These are phyloP conservation scores for Aureobasidium sp. DNA, from an alignment of 2,329 filamentous ascomycete species.

Conservation along the genomic window DNA sequence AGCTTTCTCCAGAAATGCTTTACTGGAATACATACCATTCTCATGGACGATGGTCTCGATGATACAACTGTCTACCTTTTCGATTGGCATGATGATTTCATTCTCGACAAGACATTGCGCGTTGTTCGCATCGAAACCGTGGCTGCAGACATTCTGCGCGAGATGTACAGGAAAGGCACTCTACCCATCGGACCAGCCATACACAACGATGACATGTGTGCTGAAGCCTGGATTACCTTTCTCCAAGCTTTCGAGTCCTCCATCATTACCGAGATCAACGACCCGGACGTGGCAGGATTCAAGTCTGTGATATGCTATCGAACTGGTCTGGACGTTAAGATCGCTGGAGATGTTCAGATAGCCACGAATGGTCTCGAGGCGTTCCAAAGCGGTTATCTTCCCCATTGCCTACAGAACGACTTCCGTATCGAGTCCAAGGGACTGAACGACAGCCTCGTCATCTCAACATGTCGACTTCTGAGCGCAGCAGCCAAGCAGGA, in stretches of 20 bases:
- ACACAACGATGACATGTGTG: conserved; percentile 25
- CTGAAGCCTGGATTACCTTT: conserved; percentile 35
- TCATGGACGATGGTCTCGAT: conserved; percentile 69
- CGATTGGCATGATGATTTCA: conserved; percentile 58
- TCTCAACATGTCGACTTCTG: conserved; percentile 54
- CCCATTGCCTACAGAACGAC: conserved; percentile 29
- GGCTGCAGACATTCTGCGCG: conserved; percentile 54
- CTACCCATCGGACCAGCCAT: conserved; percentile 23
- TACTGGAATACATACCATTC: conserved; percentile 60
- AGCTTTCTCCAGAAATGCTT: conserved; percentile 58
- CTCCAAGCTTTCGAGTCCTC: conserved; percentile 42
- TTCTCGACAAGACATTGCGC: conserved; percentile 55
- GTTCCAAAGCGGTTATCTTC: conserved; percentile 35
- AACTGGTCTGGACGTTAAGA: conserved; percentile 59
- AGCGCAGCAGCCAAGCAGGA: conserved; percentile 33
- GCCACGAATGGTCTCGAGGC: conserved; percentile 24
- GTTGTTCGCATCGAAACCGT: conserved; percentile 72
- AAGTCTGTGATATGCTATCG: conserved; percentile 79
- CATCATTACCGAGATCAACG: conserved; percentile 51
- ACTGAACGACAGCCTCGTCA: conserved; percentile 63
- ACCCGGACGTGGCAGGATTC: conserved; percentile 67
- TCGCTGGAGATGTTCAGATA: conserved; percentile 35
- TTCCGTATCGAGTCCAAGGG: conserved; percentile 53
- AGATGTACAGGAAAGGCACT: conserved; percentile 27
- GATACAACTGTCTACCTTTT: conserved; percentile 50